Evolutionary conservation across 2,329 filamentous ascomycete species (phyloP).

Genomic region (Neoarthrinium moseri): DNA sequence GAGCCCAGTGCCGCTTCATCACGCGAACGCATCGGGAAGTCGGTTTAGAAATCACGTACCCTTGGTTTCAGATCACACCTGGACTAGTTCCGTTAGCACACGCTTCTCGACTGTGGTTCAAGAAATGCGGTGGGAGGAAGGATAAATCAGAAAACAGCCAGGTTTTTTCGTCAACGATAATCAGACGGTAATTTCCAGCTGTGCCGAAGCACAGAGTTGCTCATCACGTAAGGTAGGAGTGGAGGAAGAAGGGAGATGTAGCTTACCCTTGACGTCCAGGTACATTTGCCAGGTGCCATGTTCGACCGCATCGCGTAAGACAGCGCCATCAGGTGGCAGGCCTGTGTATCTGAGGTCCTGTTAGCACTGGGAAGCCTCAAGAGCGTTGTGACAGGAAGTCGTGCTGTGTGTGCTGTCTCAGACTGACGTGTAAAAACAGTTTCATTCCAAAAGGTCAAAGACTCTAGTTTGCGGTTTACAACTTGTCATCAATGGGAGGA

Average conservation of each 20-base stretch:
- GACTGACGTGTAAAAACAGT: conserved; percentile 92
- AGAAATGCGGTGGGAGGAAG: conserved; percentile 23
- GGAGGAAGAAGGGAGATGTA: not conserved
- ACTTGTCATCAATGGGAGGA: conserved; percentile 71
- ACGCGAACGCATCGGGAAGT: conserved; percentile 47
- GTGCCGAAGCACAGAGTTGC: conserved; percentile 65
- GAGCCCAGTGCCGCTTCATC: conserved; percentile 99
- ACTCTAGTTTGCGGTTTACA: conserved; percentile 85
- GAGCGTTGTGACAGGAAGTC: no score
- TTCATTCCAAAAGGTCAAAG: conserved; percentile 90
- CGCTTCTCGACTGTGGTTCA: conserved; percentile 7
- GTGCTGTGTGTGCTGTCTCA: conserved; percentile 51
- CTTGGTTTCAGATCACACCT: not conserved
- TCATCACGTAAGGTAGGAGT: conserved; percentile 53
- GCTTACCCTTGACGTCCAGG: conserved; percentile 27
- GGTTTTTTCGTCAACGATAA: conserved; percentile 73
- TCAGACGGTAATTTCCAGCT: conserved; percentile 98
- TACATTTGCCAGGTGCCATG: conserved; percentile 2
- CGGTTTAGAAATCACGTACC: no score
- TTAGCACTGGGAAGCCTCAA: no score
- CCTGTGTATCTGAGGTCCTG: no score
- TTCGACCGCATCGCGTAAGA: no score
- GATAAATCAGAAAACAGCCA: conserved; percentile 77
- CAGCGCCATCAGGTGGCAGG: no score
- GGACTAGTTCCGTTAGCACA: conserved; percentile 1